phyloP scores from a whole-genome alignment of 805 yeast species.

The Ogataea corticis region DNA sequence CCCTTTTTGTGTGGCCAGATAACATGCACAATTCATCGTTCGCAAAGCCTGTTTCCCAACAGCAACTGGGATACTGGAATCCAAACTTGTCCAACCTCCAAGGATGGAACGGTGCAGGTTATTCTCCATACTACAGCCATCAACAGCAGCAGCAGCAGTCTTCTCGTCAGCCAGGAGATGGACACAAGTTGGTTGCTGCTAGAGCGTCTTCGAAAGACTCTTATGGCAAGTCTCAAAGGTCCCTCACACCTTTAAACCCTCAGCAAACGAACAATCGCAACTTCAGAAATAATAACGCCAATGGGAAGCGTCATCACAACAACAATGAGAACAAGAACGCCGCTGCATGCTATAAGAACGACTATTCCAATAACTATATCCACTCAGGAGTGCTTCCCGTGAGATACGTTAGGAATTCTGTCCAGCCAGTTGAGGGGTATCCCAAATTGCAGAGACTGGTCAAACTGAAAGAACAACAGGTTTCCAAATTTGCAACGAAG shows the following conservation, averaged over 20 bases:
- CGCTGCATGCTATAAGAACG: slow-evolving; percentile 51
- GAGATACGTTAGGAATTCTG: slow-evolving; percentile 61
- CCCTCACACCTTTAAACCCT: slow-evolving; percentile 13
- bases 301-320: slow-evolving; percentile 13
- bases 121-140: slow-evolving; percentile 3
- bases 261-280: slow-evolving; percentile 11
- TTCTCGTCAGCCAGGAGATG: slow-evolving; percentile 23
- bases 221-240: slow-evolving; percentile 10
- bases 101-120: slow-evolving; percentile 11
- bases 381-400: slow-evolving; percentile 66
- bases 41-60: slow-evolving; percentile 10
- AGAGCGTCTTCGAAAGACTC: slow-evolving; percentile 23
- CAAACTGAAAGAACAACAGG: slow-evolving; percentile 62
- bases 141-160: slow-evolving; percentile 10
- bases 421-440: slow-evolving; percentile 75
- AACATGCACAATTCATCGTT: slow-evolving; percentile 15
- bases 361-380: slow-evolving; percentile 68
- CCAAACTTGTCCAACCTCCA: slow-evolving; percentile 8
- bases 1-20: neutral
- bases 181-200: slow-evolving; percentile 25
- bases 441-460: slow-evolving; percentile 77
- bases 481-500: slow-evolving; percentile 49
- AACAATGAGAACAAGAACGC: slow-evolving; percentile 10
- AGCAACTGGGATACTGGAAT: slow-evolving; percentile 3
- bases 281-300: slow-evolving; percentile 7